Conservation (phyloP, 371 early-diverging fungal species). For the Mortierella sp. region DNA sequence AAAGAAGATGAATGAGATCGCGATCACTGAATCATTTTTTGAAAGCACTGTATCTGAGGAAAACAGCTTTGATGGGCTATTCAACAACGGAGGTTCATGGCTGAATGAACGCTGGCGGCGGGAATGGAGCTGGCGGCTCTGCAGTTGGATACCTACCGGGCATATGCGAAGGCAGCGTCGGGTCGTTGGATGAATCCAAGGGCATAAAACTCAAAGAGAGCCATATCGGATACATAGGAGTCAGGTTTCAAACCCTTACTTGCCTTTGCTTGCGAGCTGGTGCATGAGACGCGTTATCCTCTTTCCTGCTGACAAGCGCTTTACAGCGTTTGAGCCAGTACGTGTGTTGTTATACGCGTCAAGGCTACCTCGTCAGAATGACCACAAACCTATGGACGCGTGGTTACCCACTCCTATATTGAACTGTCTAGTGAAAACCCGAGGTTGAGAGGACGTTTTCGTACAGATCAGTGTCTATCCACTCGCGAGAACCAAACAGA, state of each 20-base stretch:
- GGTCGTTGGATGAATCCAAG: slow-evolving; percentile 32
- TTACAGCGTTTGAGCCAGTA: slow-evolving; percentile 60
- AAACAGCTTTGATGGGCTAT: slow-evolving; percentile 31
- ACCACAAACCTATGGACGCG: too few species aligned
- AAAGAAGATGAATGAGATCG: too few species aligned
- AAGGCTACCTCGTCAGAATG: too few species aligned
- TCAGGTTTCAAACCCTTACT: slow-evolving; percentile 64
- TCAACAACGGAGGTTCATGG: slow-evolving; percentile 30
- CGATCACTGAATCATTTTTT: too few species aligned
- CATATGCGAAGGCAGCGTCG: slow-evolving; percentile 37
- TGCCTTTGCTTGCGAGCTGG: slow-evolving; percentile 67
- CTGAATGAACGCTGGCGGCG: neutral
- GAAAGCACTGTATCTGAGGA: slow-evolving; percentile 29
- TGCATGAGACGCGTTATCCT: slow-evolving; percentile 70
- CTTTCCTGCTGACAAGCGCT: slow-evolving; percentile 64
- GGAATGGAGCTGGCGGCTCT: slow-evolving; percentile 3
- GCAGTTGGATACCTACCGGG: slow-evolving; percentile 13
- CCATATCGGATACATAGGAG: slow-evolving; percentile 65
- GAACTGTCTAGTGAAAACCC: slow-evolving; percentile 32
- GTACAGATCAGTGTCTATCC: slow-evolving; percentile 55
- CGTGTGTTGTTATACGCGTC: neutral
- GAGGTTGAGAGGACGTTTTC: slow-evolving; percentile 59
- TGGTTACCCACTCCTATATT: neutral
- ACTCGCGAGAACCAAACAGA: slow-evolving; percentile 57
- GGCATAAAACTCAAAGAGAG: slow-evolving; percentile 54